These are phyloP conservation scores for Porogramme epimiltina DNA, from an alignment of 1,284 basidiomycete genomes.

Conservation along the genomic window DNA sequence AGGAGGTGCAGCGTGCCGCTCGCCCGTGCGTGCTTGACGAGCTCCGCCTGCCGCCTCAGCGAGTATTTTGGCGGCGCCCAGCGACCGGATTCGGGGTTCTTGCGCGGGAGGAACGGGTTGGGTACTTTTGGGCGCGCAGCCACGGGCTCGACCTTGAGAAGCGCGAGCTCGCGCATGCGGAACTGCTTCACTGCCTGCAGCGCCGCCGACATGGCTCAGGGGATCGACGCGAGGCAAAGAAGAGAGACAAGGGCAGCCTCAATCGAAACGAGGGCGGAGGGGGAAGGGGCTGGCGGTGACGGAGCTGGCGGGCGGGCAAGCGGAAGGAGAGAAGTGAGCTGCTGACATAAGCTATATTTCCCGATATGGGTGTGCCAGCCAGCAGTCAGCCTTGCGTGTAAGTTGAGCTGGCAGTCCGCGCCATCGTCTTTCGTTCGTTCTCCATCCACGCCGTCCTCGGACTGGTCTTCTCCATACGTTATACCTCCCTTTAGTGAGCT, in stretches of 20 bases:
- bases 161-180: conserved; percentile 31
- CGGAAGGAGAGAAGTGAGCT: neutral
- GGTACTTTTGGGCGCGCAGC: conserved; percentile 21
- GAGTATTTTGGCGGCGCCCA: conserved; percentile 75
- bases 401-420: conserved; percentile 19
- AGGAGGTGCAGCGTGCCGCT: conserved; percentile 56
- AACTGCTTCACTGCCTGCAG: conserved; percentile 32
- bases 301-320: neutral
- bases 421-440: conserved; percentile 12
- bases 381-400: conserved; percentile 19
- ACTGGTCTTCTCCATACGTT: conserved; percentile 7
- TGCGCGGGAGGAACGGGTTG: conserved; percentile 72
- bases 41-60: conserved; percentile 71
- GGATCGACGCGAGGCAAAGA: neutral
- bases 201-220: conserved; percentile 20
- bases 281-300: neutral
- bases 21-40: conserved; percentile 68
- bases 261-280: neutral
- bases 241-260: neutral
- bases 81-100: conserved; percentile 58
- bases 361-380: conserved; percentile 20
- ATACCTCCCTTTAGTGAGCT: conserved; percentile 11
- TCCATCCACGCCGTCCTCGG: conserved; percentile 10
- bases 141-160: neutral
- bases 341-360: conserved; percentile 16